Evolutionary conservation across 2,329 filamentous ascomycete species (phyloP).

Genomic region (Aspergillus vadensis): DNA sequence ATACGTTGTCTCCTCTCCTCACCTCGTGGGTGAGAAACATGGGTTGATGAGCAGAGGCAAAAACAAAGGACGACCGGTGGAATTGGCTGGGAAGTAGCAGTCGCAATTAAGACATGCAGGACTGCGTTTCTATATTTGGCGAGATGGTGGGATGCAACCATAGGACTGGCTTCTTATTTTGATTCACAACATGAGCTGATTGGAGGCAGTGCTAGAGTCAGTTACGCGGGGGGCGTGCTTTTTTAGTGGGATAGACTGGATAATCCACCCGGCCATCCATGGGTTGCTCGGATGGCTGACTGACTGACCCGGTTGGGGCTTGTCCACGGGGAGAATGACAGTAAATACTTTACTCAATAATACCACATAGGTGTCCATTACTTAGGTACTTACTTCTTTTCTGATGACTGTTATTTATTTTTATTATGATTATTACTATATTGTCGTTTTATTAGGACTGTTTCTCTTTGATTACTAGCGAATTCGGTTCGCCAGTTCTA

Average conservation of each 20-base stretch:
- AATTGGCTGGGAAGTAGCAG: conserved; percentile 2
- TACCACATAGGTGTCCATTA: not conserved
- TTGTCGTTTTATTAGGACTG: not conserved
- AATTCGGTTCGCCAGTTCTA: not conserved
- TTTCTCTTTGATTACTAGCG: not conserved
- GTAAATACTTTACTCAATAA: not conserved
- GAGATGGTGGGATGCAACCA: not conserved
- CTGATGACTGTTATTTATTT: no score
- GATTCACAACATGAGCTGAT: not conserved
- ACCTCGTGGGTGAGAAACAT: conserved; percentile 1
- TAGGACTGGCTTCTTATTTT: not conserved
- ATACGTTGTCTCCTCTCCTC: not conserved
- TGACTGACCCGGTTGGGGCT: not conserved
- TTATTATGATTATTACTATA: not conserved
- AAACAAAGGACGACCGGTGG: not conserved
- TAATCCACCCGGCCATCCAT: conserved; percentile 1
- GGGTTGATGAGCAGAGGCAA: not conserved
- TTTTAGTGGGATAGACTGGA: not conserved
- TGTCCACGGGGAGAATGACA: not conserved
- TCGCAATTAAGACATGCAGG: conserved; percentile 23
- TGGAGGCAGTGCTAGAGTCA: not conserved
- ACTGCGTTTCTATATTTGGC: conserved; percentile 25
- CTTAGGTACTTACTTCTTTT: not conserved
- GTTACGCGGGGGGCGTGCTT: not conserved
- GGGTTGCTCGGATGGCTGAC: not conserved